A percentile compares a stretch with the other conserved stretches of the same genome.
Conservation (phyloP, 2,329 filamentous ascomycete species). For the Neodidymelliopsis sp. region DNA sequence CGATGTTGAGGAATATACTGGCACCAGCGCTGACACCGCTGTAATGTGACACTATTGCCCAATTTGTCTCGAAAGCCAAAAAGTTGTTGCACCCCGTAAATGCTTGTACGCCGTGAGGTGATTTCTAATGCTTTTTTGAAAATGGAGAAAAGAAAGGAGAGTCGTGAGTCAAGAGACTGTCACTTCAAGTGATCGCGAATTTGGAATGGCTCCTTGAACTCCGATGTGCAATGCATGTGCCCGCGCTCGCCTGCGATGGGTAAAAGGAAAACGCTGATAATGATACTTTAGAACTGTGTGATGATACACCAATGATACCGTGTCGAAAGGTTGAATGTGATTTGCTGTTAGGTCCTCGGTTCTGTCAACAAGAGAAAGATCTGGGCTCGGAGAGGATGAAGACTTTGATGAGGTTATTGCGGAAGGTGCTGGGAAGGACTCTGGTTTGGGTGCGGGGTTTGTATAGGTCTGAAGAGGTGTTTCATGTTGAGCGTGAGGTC, state of each 20-base stretch:
- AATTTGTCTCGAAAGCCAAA: constrained; percentile 19
- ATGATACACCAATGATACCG: constrained; percentile 33
- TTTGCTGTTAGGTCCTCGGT: constrained; percentile 7
- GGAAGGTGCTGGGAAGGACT: constrained; percentile 8
- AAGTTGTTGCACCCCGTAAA: constrained; percentile 42
- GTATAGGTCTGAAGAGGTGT: constrained; percentile 70
- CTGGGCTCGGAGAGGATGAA: neutral
- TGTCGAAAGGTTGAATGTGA: constrained; percentile 22
- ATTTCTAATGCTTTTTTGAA: constrained; percentile 48
- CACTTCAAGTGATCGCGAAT: constrained; percentile 23
- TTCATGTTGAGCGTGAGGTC: constrained; percentile 76
- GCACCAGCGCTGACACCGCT: constrained; percentile 20
- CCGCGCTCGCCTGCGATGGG: constrained; percentile 26
- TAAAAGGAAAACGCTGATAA: constrained; percentile 21
- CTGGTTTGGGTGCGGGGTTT: constrained; percentile 25
- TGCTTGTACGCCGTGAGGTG: constrained; percentile 40
- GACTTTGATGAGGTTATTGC: neutral
- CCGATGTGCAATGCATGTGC: constrained; percentile 40
- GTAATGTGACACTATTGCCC: constrained; percentile 21
- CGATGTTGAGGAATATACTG: constrained; percentile 23
- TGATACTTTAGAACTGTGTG: constrained; percentile 21
- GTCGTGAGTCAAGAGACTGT: constrained; percentile 28
- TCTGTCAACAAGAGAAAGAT: constrained; percentile 1
- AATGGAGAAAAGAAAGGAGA: constrained; percentile 28
- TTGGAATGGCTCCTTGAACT: constrained; percentile 33